These are phyloP conservation scores for Salvia hispanica DNA, from an alignment of 257 asterid genomes.

Conservation along the genomic window DNA sequence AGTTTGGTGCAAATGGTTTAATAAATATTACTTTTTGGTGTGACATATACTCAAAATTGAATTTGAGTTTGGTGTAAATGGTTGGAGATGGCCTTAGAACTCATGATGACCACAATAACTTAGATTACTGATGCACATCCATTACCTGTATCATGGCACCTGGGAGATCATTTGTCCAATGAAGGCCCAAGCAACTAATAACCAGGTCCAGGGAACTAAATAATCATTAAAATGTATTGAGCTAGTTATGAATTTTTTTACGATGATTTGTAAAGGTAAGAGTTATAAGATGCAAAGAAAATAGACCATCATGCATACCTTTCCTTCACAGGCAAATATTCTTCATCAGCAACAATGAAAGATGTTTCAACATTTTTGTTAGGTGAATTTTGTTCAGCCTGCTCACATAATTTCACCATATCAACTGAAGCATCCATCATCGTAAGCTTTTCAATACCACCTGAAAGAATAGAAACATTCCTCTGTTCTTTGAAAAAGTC, in stretches of 20 bases:
- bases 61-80: too few relatives aligned
- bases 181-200: slow-evolving; percentile 93
- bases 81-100: not conserved
- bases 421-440: slow-evolving; percentile 93
- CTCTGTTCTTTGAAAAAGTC: not conserved
- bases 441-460: slow-evolving; percentile 76
- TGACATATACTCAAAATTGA: too few relatives aligned
- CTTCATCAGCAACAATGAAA: slow-evolving; percentile 86
- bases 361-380: slow-evolving; percentile 68
- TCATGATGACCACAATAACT: not conserved
- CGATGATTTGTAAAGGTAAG: slow-evolving; percentile 7
- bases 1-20: too few relatives aligned
- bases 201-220: slow-evolving; percentile 81
- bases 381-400: slow-evolving; percentile 54
- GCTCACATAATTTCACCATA: slow-evolving; percentile 75
- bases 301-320: slow-evolving; percentile 42
- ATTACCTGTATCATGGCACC: slow-evolving; percentile 99
- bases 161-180: slow-evolving; percentile 98
- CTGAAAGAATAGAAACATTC: slow-evolving; percentile 42
- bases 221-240: slow-evolving; percentile 21
- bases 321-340: slow-evolving; percentile 84
- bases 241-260: not conserved
- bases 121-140: slow-evolving; percentile 13
- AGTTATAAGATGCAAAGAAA: slow-evolving; percentile 15
- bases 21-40: too few relatives aligned